Evolutionary conservation across 257 asterid genomes (phyloP).

Genomic region (Solanum microdontum): DNA sequence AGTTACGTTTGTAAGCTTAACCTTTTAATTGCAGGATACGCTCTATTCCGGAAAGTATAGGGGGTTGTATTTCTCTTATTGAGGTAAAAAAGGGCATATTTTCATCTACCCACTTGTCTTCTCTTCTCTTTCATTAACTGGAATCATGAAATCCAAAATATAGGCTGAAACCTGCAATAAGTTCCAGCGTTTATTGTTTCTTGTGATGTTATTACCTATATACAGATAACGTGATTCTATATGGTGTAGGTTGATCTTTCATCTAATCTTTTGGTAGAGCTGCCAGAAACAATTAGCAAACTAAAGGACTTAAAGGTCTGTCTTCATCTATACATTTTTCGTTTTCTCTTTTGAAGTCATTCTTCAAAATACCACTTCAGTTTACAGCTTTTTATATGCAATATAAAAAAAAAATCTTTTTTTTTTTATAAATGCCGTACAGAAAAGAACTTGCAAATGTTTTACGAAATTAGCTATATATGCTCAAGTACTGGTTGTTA

Average conservation of each 20-base stretch:
- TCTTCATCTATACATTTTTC: neutral
- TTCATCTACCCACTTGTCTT: neutral
- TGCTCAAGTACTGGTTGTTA: neutral
- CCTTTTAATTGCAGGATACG: constrained; percentile 43
- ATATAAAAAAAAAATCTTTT: neutral
- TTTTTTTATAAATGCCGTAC: neutral
- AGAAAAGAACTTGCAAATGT: neutral
- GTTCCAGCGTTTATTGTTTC: neutral
- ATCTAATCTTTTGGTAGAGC: constrained; percentile 57
- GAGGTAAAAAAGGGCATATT: constrained; percentile 34
- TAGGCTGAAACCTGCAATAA: neutral
- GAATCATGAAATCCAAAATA: neutral
- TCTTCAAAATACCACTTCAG: neutral
- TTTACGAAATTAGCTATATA: neutral
- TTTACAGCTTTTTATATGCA: neutral
- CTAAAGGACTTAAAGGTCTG: constrained; percentile 59
- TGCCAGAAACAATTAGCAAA: constrained; percentile 59
- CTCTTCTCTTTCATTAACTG: neutral
- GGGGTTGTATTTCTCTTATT: constrained; percentile 59
- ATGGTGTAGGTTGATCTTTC: constrained; percentile 75
- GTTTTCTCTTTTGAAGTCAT: neutral
- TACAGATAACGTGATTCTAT: constrained; percentile 7
- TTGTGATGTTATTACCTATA: neutral
- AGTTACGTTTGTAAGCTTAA: neutral
- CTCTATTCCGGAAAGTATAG: constrained; percentile 52